A percentile compares a stretch with the other conserved stretches of the same genome.
Conservation (phyloP, 2,329 filamentous ascomycete species). For the Calonectria naviculata region DNA sequence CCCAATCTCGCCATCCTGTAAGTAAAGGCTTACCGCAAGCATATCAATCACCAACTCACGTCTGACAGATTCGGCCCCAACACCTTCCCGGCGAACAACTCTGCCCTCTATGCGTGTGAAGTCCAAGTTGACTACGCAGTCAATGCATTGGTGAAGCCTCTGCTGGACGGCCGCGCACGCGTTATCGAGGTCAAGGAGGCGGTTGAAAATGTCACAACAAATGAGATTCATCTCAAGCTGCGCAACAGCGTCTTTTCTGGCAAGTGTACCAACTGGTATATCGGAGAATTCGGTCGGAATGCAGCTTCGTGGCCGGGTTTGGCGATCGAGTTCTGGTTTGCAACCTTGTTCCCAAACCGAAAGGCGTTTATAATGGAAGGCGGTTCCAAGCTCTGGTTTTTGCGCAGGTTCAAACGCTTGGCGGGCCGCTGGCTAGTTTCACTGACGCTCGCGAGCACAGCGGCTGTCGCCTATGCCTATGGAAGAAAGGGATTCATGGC, state of each 20-base stretch:
- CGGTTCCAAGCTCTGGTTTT: no score
- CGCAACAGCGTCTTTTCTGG: slow-evolving; percentile 48
- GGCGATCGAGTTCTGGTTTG: slow-evolving; percentile 6
- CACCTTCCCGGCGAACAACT: slow-evolving; percentile 39
- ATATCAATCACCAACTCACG: no score
- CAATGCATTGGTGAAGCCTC: slow-evolving; percentile 6
- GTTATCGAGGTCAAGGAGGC: slow-evolving; percentile 35
- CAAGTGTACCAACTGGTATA: slow-evolving; percentile 56
- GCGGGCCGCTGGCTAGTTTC: no score
- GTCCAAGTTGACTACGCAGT: slow-evolving; percentile 33
- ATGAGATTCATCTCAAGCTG: slow-evolving; percentile 43
- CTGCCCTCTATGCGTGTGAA: slow-evolving; percentile 43
- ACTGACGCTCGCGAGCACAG: no score
- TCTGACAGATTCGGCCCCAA: slow-evolving; percentile 24
- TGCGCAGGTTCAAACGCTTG: no score
- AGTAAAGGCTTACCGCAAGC: no score
- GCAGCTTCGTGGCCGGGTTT: slow-evolving; percentile 18
- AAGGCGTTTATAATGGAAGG: no score
- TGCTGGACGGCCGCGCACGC: slow-evolving; percentile 9
- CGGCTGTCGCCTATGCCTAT: no score
- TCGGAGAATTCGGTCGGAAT: slow-evolving; percentile 49
- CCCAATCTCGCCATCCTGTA: slow-evolving; percentile 45
- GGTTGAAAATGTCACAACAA: no score
- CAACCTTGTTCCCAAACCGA: slow-evolving; percentile 1
- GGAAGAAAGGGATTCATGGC: no score